Conservation (phyloP, 352 stramenopile species). For the Phytophthora sojae region DNA sequence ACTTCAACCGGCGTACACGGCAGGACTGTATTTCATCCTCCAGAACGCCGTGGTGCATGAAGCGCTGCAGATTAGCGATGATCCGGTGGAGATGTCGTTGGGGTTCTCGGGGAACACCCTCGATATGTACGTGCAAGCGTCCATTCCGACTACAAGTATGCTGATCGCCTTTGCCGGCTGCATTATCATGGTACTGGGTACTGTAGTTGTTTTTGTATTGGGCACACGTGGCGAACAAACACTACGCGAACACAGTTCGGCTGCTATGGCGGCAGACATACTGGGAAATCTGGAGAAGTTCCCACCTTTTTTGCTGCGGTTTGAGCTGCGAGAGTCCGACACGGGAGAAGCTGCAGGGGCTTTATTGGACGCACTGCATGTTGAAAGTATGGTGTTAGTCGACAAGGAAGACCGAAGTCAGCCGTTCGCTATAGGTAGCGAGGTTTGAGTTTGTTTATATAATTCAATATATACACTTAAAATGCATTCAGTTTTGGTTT, state of each 20-base stretch:
- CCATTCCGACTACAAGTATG: constrained; percentile 16
- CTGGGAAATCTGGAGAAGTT: constrained; percentile 21
- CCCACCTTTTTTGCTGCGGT: constrained; percentile 14
- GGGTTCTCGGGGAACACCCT: constrained; percentile 16
- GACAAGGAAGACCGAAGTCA: neutral
- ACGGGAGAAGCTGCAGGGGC: neutral
- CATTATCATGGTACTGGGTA: constrained; percentile 3
- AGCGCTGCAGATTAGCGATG: neutral
- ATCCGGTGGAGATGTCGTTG: constrained; percentile 1
- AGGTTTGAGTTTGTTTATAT: neutral
- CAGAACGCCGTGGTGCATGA: constrained; percentile 35
- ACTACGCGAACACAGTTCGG: constrained; percentile 1
- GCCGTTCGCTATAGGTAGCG: constrained; percentile 9
- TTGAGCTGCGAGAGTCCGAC: constrained; percentile 8
- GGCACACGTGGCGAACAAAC: constrained; percentile 1
- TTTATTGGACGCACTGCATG: constrained; percentile 7
- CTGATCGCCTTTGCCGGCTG: constrained; percentile 4
- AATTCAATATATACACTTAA: neutral
- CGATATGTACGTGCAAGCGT: constrained; percentile 22
- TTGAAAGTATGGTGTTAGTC: constrained; percentile 15
- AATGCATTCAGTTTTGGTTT: neutral
- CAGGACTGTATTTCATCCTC: constrained; percentile 46
- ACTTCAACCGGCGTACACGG: constrained; percentile 43
- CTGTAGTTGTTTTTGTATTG: constrained; percentile 3
- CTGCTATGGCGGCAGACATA: constrained; percentile 4